phyloP scores from a whole-genome alignment of 2,329 filamentous ascomycete genomes.

The Paecilomyces sp. region DNA sequence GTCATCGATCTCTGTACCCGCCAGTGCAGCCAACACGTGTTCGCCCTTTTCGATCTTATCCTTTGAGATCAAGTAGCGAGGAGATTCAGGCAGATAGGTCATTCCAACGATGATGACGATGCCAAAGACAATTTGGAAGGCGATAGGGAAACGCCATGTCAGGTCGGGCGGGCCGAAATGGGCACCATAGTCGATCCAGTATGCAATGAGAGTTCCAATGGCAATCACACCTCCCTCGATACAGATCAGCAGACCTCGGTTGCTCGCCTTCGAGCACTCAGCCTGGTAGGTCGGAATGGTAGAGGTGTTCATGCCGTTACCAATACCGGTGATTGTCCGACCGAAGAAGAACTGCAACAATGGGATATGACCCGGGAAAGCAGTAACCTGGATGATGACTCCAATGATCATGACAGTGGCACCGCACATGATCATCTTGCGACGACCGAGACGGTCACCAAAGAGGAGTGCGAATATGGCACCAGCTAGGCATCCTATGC shows the following conservation, averaged over 20 bases:
- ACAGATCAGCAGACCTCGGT: conserved; percentile 55
- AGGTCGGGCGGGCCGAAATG: conserved; percentile 27
- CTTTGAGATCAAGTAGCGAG: conserved; percentile 39
- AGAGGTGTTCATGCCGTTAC: conserved; percentile 42
- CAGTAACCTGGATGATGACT: conserved; percentile 6
- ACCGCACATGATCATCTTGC: conserved; percentile 44
- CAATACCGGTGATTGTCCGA: conserved; percentile 38
- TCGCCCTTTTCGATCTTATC: conserved; percentile 41
- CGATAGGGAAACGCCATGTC: conserved; percentile 47
- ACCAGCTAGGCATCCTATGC: conserved; percentile 9
- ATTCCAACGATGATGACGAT: conserved; percentile 38
- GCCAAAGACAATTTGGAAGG: conserved; percentile 47
- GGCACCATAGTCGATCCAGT: conserved; percentile 46
- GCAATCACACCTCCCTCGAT: conserved; percentile 49
- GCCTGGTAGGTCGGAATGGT: conserved; percentile 44
- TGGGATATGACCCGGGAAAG: background rate
- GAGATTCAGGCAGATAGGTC: conserved; percentile 38
- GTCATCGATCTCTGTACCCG: conserved; percentile 43
- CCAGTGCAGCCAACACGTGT: conserved; percentile 45
- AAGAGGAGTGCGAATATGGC: conserved; percentile 8
- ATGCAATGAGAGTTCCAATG: conserved; percentile 45
- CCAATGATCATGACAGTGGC: conserved; percentile 36
- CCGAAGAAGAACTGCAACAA: conserved; percentile 40
- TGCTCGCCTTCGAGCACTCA: conserved; percentile 48
- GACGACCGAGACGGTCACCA: conserved; percentile 10